Evolutionary conservation across 2,329 filamentous ascomycete genomes (phyloP).

Genomic region (Pseudopithomyces maydicus): DNA sequence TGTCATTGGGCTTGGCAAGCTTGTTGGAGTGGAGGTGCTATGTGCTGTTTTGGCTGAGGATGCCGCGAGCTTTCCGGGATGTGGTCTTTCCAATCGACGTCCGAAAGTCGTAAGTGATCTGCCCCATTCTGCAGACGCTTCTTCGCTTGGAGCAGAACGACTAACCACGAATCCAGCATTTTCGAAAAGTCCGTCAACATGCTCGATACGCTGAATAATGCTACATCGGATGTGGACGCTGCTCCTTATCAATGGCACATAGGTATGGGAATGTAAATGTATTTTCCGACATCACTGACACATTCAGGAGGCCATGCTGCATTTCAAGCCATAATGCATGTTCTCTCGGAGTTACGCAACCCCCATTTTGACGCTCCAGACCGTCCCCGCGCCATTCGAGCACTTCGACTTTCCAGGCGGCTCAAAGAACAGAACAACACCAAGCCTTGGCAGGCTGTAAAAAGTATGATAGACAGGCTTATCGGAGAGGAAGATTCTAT

Average conservation of each 20-base stretch:
- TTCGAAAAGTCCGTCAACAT: conserved; percentile 47
- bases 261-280: conserved; percentile 18
- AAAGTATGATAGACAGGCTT: conserved; percentile 45
- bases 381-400: conserved; percentile 40
- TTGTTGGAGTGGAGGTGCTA: conserved; percentile 46
- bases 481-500: conserved; percentile 31
- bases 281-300: conserved; percentile 11
- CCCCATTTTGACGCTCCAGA: conserved; percentile 42
- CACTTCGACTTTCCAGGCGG: conserved; percentile 37
- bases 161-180: conserved; percentile 27
- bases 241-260: conserved; percentile 48
- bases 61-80: conserved; percentile 44
- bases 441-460: conserved; percentile 44
- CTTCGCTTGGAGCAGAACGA: too few species aligned
- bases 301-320: conserved; percentile 35
- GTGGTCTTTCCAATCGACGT: conserved; percentile 42
- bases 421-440: conserved; percentile 41
- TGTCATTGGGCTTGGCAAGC: conserved; percentile 37
- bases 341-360: conserved; percentile 46
- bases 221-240: conserved; percentile 40
- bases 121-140: not conserved
- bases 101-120: conserved; percentile 36
- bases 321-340: conserved; percentile 46
- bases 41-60: conserved; percentile 46
- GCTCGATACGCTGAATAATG: conserved; percentile 43